A percentile compares a stretch with the other conserved stretches of the same genome.
Conservation (phyloP, 495 filamentous ascomycete species). For the Trypethelium eluteriae region DNA sequence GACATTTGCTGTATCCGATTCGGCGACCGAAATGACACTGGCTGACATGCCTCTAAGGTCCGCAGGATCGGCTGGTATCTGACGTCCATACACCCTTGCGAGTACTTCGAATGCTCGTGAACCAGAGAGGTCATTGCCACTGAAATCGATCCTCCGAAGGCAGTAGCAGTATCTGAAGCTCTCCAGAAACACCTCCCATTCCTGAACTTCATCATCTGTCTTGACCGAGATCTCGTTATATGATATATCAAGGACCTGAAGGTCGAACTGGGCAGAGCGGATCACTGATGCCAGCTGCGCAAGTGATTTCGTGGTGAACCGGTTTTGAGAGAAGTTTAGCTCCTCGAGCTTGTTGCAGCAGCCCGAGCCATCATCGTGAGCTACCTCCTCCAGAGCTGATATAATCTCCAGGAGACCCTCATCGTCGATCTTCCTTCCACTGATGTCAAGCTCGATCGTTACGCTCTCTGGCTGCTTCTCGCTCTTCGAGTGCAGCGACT, state of each 20-base stretch:
- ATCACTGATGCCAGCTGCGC: conserved; percentile 38
- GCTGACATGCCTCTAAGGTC: conserved; percentile 21
- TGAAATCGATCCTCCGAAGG: conserved; percentile 42
- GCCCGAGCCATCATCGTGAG: conserved; percentile 30
- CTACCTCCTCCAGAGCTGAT: conserved; percentile 36
- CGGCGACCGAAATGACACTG: background rate
- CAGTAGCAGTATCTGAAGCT: conserved; percentile 41
- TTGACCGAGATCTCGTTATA: conserved; percentile 39
- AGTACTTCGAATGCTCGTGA: conserved; percentile 40
- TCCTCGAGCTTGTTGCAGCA: conserved; percentile 40
- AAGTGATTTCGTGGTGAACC: conserved; percentile 37
- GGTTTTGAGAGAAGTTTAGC: conserved; percentile 41
- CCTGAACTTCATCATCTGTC: conserved; percentile 31
- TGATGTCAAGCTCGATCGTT: conserved; percentile 42
- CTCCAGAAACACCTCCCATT: conserved; percentile 42
- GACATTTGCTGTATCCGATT: conserved; percentile 1
- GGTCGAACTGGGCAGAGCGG: conserved; percentile 33
- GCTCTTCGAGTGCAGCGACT: conserved; percentile 20
- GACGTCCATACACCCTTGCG: conserved; percentile 38
- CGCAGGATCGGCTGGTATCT: conserved; percentile 24
- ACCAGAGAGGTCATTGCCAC: conserved; percentile 38
- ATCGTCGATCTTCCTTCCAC: conserved; percentile 40
- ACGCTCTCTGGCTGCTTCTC: conserved; percentile 15
- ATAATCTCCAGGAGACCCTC: conserved; percentile 40
- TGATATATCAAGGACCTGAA: conserved; percentile 44